Evolutionary conservation across 768 basidiomycete genomes (phyloP).

Genomic region (Podaxis sp.): DNA sequence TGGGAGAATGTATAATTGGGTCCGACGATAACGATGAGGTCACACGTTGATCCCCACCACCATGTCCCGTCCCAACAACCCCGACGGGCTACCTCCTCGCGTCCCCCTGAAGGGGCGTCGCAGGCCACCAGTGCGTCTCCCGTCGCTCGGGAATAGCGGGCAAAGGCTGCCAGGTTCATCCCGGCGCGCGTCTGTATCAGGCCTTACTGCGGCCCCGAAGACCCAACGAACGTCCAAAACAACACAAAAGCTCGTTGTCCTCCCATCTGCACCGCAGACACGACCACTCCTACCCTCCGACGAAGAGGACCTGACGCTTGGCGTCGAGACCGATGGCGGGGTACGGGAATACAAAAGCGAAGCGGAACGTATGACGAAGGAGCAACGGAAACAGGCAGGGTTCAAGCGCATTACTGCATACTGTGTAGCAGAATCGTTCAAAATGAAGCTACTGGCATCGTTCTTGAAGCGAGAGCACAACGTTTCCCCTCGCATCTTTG

Average conservation of each 20-base stretch:
- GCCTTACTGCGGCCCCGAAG: constrained; percentile 35
- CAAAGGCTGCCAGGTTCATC: constrained; percentile 3
- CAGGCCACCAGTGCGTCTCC: constrained; percentile 7
- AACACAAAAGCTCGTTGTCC: constrained; percentile 84
- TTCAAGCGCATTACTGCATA: constrained; percentile 87
- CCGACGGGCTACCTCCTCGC: not conserved
- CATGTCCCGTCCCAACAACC: not conserved
- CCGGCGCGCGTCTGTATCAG: constrained; percentile 12
- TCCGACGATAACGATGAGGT: not conserved
- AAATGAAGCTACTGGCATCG: constrained; percentile 78
- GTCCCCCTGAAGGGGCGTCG: not conserved
- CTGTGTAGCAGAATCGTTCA: constrained; percentile 82
- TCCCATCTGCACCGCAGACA: constrained; percentile 90
- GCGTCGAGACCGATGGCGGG: constrained; percentile 42
- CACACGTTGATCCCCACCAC: not conserved
- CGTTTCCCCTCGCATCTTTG: constrained; percentile 81
- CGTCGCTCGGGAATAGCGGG: constrained; percentile 6
- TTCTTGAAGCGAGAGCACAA: constrained; percentile 95
- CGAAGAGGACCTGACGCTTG: constrained; percentile 12
- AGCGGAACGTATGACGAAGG: constrained; percentile 87
- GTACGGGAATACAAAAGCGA: constrained; percentile 79
- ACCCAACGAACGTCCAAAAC: constrained; percentile 86
- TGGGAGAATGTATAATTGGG: not conserved
- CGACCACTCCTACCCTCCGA: constrained; percentile 46
- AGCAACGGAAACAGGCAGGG: constrained; percentile 78